Conservation (phyloP, 164 flowering plant genomes). For the Stephania japonica region DNA sequence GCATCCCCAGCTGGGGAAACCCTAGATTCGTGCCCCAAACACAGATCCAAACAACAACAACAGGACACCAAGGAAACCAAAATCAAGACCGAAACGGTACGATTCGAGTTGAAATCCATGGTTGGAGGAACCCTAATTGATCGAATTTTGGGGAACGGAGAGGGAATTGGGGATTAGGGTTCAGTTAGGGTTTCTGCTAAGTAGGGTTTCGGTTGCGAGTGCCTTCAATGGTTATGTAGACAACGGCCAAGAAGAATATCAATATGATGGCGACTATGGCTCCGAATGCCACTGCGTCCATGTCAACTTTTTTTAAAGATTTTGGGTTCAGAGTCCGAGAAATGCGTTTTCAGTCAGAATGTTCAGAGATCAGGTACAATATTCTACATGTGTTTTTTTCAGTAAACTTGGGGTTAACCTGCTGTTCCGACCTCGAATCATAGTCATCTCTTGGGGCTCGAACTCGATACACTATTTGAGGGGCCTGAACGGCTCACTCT, state of each 20-base stretch:
- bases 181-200: conserved; percentile 20
- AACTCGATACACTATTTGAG: no score
- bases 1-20: background rate
- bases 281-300: conserved; percentile 77
- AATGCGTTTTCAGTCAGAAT: no score
- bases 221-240: conserved; percentile 68
- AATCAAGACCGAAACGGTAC: background rate
- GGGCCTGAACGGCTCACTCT: no score
- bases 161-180: background rate
- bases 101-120: background rate
- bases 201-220: conserved; percentile 60
- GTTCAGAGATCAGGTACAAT: no score
- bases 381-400: no score
- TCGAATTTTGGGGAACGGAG: background rate
- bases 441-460: no score
- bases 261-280: conserved; percentile 60
- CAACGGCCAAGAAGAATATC: conserved; percentile 50
- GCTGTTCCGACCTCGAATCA: no score
- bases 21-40: conserved; percentile 17
- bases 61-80: conserved; percentile 3
- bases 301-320: no score
- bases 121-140: background rate
- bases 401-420: no score
- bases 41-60: conserved; percentile 4
- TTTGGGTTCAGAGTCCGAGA: no score